Base-by-base conservation (phyloP, 208 protist genomes). In the Wallacemonas rigidus region DNA sequence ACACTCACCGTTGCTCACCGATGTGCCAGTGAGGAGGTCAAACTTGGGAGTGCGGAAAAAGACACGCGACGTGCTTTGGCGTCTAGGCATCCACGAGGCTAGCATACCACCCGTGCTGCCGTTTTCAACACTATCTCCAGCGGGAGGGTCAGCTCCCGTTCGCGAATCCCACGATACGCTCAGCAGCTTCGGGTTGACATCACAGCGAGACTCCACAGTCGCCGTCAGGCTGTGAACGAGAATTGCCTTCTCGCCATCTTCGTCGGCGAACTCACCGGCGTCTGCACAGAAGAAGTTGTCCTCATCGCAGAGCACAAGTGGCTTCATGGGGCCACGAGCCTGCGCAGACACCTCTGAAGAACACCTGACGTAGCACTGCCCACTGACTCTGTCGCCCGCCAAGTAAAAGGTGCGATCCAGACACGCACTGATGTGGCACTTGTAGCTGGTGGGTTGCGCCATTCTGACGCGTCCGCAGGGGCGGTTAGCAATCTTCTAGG, bases 331-430 rank as follows among this genome's bases (percentile, higher is more conserved):
- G 5, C 41, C 60, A 3, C 5, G 60, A 9, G 14, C 50, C 43
- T 15, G 1, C 11, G 12, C 60, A 14, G 60, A 57, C 8, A 56
- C 40, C 2, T 80, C 80, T 1, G 76, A 74, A 39, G 78, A 77
- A 51, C 83, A 84, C 2, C 81, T 74, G 9, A 86, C 43, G 26
- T 75, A 76, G 9, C 79, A 35, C 12, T 80, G 76, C 4, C 83
- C 75, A 41, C 80, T 77, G 3, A 94, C 87, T 15, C 80, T 43
- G 61, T 92, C 87, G 8, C 87, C 89, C 4, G 83, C 78, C 17
- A 75, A 26, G 78, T 94, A 94, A 85, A 85, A 92, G 36, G 69
- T n/a, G 47, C 82, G 86, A 58, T 92, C 81, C 63, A 80, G 54
- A 9, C 69, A 75, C 2, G 73, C 74, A 51, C 45, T 76, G 41